Base-by-base conservation (phyloP, 192 early-diverging fungal genomes). In the Entomortierella parvispora region DNA sequence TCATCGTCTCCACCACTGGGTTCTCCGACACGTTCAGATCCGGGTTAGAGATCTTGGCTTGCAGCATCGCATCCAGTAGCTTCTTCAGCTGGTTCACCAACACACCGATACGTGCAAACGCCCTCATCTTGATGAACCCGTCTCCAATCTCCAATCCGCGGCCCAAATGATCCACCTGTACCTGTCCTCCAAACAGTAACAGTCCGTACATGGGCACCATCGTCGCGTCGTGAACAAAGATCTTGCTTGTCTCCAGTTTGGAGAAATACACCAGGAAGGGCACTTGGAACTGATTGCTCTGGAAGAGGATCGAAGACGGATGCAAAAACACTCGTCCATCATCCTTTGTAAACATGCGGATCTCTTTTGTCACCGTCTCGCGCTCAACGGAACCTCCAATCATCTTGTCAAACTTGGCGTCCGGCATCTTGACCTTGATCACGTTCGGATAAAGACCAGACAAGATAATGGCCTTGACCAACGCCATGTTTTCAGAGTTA, bases 361-460 rank as follows among this genome's bases (percentile, higher is more conserved):
- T 87, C 69, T 94, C 88, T 32, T 84, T 78, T 0, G 93, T 90
- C 66, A 93, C 90, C 40, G 80, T 87, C 28, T 90, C 91, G 3
- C 89, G 77, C 29, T 85, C 88, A 0, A 97, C 84, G 18, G 93
- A 70, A 22, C 95, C 95, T 37, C 72, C 68, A n/a, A 90, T 76
- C 18, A 90, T 85, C 52, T 92, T 84, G 15, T 91, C 88, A 76
- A 90, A 96, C 71, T 87, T 90, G 33, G 87, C 84, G 40, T 87
- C 85, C 1, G 95, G 95, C 57, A 90, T 62, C 20, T 84, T 80
- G 31, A 97, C 83, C 22, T 87, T 83, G 26, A 87, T 92, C 53
- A 95, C 78, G 60, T 94, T 92, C 0, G 94, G 94, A 58, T 91
- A 93, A 47, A 97, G 66, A 11, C 94, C 95, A 32, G 93, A 93